A percentile compares a stretch with the other conserved stretches of the same genome.
phyloP scores from a whole-genome alignment of 2,329 filamentous ascomycete genomes.

The Rhinocladiella similis region DNA sequence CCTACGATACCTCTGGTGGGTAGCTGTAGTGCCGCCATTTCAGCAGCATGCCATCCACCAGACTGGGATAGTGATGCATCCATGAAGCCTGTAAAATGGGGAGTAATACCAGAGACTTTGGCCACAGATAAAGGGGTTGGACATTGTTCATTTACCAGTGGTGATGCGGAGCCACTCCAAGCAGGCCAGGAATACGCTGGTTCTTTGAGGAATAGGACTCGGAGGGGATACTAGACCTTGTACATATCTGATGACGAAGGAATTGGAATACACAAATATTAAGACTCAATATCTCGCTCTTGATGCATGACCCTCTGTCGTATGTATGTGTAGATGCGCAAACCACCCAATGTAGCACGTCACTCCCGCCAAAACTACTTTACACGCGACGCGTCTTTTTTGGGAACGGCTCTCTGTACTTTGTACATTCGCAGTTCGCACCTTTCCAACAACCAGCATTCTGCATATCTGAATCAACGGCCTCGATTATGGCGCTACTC shows the following conservation, averaged over 20 bases:
- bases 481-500: constrained; percentile 57
- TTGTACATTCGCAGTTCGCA: no score
- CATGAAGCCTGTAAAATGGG: constrained; percentile 30
- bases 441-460: no score
- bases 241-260: no score
- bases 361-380: constrained; percentile 4
- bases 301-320: no score
- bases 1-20: constrained; percentile 33
- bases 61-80: constrained; percentile 25
- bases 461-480: not conserved
- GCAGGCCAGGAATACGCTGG: constrained; percentile 24
- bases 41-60: constrained; percentile 35
- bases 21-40: constrained; percentile 37
- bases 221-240: not conserved
- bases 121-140: constrained; percentile 11
- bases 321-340: no score
- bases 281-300: no score
- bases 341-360: not conserved
- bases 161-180: constrained; percentile 17
- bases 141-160: constrained; percentile 32
- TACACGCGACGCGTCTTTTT: constrained; percentile 14
- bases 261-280: no score
- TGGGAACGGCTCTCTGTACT: no score
- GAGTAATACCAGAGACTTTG: constrained; percentile 19
- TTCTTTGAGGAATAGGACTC: constrained; percentile 39